Evolutionary conservation across 306 rosid genomes (phyloP), one percentile per base, ranked within the genome.

Genomic region (Dicorynia guianensis): DNA sequence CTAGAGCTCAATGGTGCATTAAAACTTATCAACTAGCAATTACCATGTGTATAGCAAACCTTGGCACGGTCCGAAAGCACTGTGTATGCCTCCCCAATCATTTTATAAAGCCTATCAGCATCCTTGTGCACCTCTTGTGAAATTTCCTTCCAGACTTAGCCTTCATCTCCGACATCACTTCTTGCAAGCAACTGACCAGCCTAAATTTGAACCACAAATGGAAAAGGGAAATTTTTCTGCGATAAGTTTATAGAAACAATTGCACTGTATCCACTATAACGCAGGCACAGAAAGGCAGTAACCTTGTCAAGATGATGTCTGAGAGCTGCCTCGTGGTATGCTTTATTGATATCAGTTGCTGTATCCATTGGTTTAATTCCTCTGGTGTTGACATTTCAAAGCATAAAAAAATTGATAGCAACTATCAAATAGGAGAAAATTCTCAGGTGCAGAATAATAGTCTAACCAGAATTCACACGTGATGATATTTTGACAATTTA

Each of bases 61-160:
- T 92, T 92, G 34, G 74, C 64, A 56, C 93, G 83, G 82, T 92
- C 97, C 46, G 97, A 95, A 77, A 95, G 97, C 54, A 86, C 91
- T 56, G 97, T 87, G 81, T 92, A 92, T 33, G 99, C 97, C 88
- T 95, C 99, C 77, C 96, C 97, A 73, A 92, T 95, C 89, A 90
- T 86, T 88, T 92, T 95, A 69, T 92, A 95, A 77, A 95, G 99
- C 81, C 87, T 87, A 76, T 92, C 99, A 50, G 97, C 95, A 84
- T 95, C 97, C 83, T 80, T 86, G 81, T 90, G 84, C 67, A 95
- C 91, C 83, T 86, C 96, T 81, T 80, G 85, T 50, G 91, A 86
- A 67, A 95, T 88, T 72, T 92, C 93, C 84, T 87, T 92, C 98
- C 96, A 95, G 61, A 92, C 83, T 84, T 33, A 86, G 47, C 91